Percentiles rank a stretch among this genome's conserved stretches.
These are phyloP conservation scores for Suillus cothurnatus DNA, from an alignment of 768 basidiomycete genomes.

Conservation along the genomic window DNA sequence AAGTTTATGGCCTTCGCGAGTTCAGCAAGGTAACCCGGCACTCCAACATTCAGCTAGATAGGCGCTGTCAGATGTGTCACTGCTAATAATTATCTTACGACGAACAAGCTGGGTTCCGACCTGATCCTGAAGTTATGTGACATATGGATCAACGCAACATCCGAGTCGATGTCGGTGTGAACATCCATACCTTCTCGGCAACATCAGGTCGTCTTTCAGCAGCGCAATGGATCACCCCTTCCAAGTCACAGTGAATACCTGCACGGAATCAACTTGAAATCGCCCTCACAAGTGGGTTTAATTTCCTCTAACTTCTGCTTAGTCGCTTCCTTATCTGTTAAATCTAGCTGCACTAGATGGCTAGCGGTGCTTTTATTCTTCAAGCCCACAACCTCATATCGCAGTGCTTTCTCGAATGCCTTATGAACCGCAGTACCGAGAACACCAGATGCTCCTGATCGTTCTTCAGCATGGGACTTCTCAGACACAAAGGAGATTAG, in stretches of 20 bases:
- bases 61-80: background rate
- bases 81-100: constrained; percentile 1
- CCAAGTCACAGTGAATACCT: constrained; percentile 8
- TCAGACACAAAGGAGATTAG: background rate
- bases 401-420: constrained; percentile 53
- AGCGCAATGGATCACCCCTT: constrained; percentile 93
- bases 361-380: constrained; percentile 66
- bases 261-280: background rate
- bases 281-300: constrained; percentile 68
- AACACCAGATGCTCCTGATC: constrained; percentile 85
- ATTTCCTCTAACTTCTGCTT: constrained; percentile 55
- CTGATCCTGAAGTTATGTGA: constrained; percentile 53
- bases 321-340: constrained; percentile 60
- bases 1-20: constrained; percentile 64
- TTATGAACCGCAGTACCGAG: constrained; percentile 78
- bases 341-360: constrained; percentile 62
- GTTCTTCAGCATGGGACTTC: constrained; percentile 1
- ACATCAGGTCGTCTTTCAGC: constrained; percentile 93
- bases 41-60: constrained; percentile 73
- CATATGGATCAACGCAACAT: background rate
- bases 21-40: constrained; percentile 71
- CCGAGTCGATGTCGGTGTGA: background rate
- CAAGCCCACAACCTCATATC: constrained; percentile 61
- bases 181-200: constrained; percentile 73
- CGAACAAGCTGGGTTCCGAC: constrained; percentile 63